Evolutionary conservation across 2,329 filamentous ascomycete species (phyloP), one percentile per base, ranked within the genome.

Genomic region (Grosmannia serpens): DNA sequence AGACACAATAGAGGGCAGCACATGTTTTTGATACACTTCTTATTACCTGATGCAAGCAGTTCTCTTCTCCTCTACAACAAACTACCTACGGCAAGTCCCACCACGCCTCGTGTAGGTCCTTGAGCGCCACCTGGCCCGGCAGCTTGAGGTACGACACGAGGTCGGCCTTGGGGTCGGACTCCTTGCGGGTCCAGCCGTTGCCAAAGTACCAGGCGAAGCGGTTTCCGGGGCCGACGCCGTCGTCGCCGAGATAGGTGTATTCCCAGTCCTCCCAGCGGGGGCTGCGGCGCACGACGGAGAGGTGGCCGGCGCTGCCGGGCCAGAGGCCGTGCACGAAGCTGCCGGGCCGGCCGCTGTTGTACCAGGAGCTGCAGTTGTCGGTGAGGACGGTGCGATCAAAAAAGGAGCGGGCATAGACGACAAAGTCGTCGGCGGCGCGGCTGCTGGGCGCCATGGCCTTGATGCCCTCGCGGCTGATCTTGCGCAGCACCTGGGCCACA

Each of bases 21-120:
- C n/a, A n/a, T n/a, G n/a, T n/a, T n/a, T n/a, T n/a, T n/a, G n/a
- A n/a, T n/a, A n/a, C n/a, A n/a, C n/a, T n/a, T n/a, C n/a, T n/a
- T n/a, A n/a, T n/a, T n/a, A n/a, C n/a, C n/a, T n/a, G n/a, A n/a
- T n/a, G n/a, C n/a, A n/a, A n/a, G n/a, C n/a, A n/a, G n/a, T n/a
- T n/a, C n/a, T n/a, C n/a, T n/a, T n/a, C n/a, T n/a, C n/a, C n/a
- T n/a, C n/a, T n/a, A n/a, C n/a, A n/a, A n/a, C n/a, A n/a, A n/a
- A n/a, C n/a, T n/a, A n/a, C n/a, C 52, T 55, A 60, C 29, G 72
- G 71, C 41, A 71, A 62, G 29, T 77, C 75, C 77, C 79, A 88
- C 86, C 86, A 90, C 22, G 76, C 77, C 74, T 90, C 87, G 67
- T 89, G 81, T 56, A 87, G 67, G 51, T 81, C 76, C 62, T 77